These are phyloP conservation scores for Dactylellina drechsleri DNA, from an alignment of 2,329 filamentous ascomycete species.

Conservation along the genomic window DNA sequence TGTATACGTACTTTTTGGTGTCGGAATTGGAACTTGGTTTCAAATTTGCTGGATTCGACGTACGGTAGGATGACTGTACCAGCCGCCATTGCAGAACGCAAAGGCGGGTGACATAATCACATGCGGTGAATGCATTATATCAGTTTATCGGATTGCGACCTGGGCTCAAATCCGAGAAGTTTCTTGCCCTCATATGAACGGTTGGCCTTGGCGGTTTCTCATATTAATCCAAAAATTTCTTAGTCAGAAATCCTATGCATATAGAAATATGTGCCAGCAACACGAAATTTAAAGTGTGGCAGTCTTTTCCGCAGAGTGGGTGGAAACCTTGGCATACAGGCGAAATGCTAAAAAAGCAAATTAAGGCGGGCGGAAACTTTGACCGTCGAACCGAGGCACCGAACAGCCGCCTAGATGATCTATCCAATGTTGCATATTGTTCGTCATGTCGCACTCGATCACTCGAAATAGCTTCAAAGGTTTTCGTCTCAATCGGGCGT, in stretches of 20 bases:
- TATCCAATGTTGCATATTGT: conserved; percentile 7
- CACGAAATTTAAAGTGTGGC: conserved; percentile 47
- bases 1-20: too few relatives aligned
- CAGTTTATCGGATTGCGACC: background rate
- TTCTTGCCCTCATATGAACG: background rate
- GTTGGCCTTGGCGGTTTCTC: conserved; percentile 4
- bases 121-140: conserved; percentile 11
- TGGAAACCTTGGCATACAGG: conserved; percentile 33
- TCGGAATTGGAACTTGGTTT: too few relatives aligned
- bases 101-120: conserved; percentile 46
- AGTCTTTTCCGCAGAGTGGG: conserved; percentile 28
- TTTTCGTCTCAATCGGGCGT: conserved; percentile 2
- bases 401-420: conserved; percentile 27
- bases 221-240: too few relatives aligned
- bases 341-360: conserved; percentile 48
- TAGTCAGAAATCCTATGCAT: too few relatives aligned
- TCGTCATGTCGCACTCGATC: too few relatives aligned
- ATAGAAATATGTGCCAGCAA: conserved; percentile 12
- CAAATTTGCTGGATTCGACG: background rate
- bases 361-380: conserved; percentile 21
- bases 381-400: conserved; percentile 51
- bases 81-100: background rate
- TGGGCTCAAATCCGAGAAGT: background rate
- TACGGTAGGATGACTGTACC: conserved; percentile 15
- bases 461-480: conserved; percentile 24